Evolutionary conservation across 176 grass and related monocot genomes (phyloP).

Genomic region (Urochloa ruziziensis): DNA sequence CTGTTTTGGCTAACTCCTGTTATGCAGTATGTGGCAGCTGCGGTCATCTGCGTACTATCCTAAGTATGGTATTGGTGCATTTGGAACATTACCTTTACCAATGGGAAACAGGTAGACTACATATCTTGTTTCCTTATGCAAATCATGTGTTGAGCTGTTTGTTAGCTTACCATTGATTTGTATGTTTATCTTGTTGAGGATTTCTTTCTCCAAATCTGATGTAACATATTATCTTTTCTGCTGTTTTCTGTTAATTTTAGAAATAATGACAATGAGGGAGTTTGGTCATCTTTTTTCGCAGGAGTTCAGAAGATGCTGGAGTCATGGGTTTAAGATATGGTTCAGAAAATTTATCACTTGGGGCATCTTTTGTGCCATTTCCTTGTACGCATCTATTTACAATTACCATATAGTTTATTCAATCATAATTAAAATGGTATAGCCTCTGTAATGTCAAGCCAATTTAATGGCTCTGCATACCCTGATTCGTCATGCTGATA

Average conservation of each 20-base stretch:
- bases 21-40: conserved; percentile 59
- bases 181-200: conserved; percentile 10
- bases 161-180: conserved; percentile 4
- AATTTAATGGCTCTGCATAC: conserved; percentile 3
- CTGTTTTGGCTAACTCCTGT: conserved; percentile 13
- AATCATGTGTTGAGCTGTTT: conserved; percentile 31
- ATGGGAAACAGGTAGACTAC: conserved; percentile 62
- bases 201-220: not conserved
- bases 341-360: conserved; percentile 83
- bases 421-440: conserved; percentile 32
- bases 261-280: conserved; percentile 6
- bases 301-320: conserved; percentile 73
- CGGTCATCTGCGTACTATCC: conserved; percentile 74
- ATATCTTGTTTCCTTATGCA: conserved; percentile 18
- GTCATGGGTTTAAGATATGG: conserved; percentile 83
- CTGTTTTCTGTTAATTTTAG: conserved; percentile 28
- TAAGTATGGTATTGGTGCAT: conserved; percentile 69
- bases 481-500: conserved; percentile 8
- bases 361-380: conserved; percentile 80
- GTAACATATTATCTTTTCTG: not conserved
- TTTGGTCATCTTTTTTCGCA: conserved; percentile 42
- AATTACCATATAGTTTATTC: not conserved
- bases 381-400: conserved; percentile 50
- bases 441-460: not conserved
- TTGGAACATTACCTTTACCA: conserved; percentile 74